Conservation (phyloP, 495 filamentous ascomycete species). For the Lasiosphaeriaceae sp. region DNA sequence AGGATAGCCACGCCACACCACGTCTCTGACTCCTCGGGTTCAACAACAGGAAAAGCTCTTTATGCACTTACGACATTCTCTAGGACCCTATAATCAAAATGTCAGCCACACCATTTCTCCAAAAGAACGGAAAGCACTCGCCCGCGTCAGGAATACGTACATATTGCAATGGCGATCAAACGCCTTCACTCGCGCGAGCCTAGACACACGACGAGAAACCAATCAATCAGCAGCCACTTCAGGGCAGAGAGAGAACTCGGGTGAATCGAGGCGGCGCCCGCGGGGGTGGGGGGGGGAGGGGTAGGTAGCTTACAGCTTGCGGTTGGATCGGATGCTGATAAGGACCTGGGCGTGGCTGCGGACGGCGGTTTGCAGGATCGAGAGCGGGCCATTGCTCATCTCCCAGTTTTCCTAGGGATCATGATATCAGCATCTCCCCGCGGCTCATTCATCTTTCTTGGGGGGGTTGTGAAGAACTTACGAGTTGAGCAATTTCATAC, state of each 20-base stretch:
- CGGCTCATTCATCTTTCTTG: background rate
- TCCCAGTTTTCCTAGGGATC: slow-evolving; percentile 22
- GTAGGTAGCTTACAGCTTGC: slow-evolving; percentile 34
- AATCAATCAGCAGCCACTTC: background rate
- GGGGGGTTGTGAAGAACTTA: slow-evolving; percentile 6
- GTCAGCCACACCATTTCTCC: slow-evolving; percentile 21
- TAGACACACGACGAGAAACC: background rate
- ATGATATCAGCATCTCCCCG: background rate
- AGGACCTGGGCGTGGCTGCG: slow-evolving; percentile 84
- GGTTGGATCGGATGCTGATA: slow-evolving; percentile 81
- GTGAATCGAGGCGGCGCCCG: too few relatives aligned
- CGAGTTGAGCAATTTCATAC: slow-evolving; percentile 28
- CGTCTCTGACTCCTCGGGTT: too few relatives aligned
- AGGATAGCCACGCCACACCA: too few relatives aligned
- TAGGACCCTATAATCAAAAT: slow-evolving; percentile 17
- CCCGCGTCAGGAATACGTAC: too few relatives aligned
- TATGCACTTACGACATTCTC: slow-evolving; percentile 23
- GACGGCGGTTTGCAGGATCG: slow-evolving; percentile 89
- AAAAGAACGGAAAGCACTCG: background rate
- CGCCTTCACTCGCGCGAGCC: slow-evolving; percentile 44
- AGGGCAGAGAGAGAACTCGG: too few relatives aligned
- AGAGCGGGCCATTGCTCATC: slow-evolving; percentile 38
- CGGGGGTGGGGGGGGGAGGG: too few relatives aligned
- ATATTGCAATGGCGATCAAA: slow-evolving; percentile 41
- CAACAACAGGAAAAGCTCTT: too few relatives aligned